A percentile compares a stretch with the other conserved stretches of the same genome.
These are phyloP conservation scores for Talaromyces sp. DNA, from an alignment of 2,329 filamentous ascomycete species.

Conservation along the genomic window DNA sequence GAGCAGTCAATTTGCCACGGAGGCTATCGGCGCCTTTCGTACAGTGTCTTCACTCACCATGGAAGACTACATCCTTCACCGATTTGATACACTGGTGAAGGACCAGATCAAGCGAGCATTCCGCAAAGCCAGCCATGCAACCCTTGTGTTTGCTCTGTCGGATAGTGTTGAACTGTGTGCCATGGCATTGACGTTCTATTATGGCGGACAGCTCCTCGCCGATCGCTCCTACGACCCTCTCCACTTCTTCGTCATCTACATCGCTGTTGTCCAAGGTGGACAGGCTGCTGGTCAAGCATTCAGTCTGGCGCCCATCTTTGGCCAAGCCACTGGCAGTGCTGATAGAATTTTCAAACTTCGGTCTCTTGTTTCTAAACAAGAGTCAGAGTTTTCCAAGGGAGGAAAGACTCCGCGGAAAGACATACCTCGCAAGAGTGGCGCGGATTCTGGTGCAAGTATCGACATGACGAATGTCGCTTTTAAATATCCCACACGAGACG, in stretches of 20 bases:
- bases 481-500: constrained; percentile 28
- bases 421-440: not conserved
- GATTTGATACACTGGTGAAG: constrained; percentile 56
- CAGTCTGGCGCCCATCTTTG: constrained; percentile 55
- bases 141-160: constrained; percentile 61
- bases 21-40: constrained; percentile 67
- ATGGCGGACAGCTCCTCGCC: constrained; percentile 56
- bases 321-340: constrained; percentile 32
- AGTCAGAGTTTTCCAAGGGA: not conserved
- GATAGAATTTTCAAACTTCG: constrained; percentile 26
- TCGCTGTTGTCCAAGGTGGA: constrained; percentile 61
- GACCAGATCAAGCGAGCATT: constrained; percentile 56
- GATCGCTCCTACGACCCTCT: constrained; percentile 42
- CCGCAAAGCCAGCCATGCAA: constrained; percentile 56
- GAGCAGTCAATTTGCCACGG: constrained; percentile 68
- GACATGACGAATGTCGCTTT: constrained; percentile 29
- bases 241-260: constrained; percentile 56
- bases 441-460: constrained; percentile 8
- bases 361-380: constrained; percentile 14
- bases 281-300: constrained; percentile 63
- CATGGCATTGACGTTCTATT: constrained; percentile 55
- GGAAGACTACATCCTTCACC: constrained; percentile 57
- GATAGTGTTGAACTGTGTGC: constrained; percentile 60
- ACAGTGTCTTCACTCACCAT: constrained; percentile 67
- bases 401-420: not conserved